A percentile compares a stretch with the other conserved stretches of the same genome.
These are phyloP conservation scores for Rhodomyrtus psidioides DNA, from an alignment of 441 rosid genomes.

Conservation along the genomic window DNA sequence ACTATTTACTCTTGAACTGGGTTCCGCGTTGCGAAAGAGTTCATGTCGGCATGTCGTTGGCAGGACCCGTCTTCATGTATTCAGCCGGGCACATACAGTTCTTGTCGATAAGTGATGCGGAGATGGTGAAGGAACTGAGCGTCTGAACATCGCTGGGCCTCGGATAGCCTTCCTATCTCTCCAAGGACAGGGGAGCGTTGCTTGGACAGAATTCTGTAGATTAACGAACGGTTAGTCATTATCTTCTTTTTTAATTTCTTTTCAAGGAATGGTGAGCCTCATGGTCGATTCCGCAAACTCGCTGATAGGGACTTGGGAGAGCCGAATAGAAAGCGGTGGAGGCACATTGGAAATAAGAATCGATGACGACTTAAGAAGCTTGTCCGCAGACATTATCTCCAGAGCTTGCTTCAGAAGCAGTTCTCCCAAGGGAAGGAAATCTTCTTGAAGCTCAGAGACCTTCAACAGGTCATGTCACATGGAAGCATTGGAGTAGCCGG, in stretches of 20 bases:
- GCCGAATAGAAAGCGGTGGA: conserved; percentile 17
- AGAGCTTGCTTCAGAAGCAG: conserved; percentile 60
- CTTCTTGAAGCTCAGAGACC: conserved; percentile 25
- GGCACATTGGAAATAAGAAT: conserved; percentile 30
- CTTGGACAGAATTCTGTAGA: conserved; percentile 14
- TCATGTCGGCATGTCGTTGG: neutral
- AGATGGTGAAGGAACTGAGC: conserved; percentile 34
- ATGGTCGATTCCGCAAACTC: conserved; percentile 41
- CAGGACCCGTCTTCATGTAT: conserved; percentile 34
- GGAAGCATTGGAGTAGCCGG: conserved; percentile 26
- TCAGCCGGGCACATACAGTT: conserved; percentile 25
- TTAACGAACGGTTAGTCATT: too few relatives aligned
- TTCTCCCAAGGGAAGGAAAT: conserved; percentile 37
- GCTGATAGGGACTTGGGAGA: conserved; percentile 34
- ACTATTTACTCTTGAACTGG: neutral
- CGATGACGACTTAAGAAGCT: conserved; percentile 31
- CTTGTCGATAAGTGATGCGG: conserved; percentile 23
- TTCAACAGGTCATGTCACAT: conserved; percentile 26
- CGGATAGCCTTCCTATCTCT: conserved; percentile 39
- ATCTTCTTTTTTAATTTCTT: neutral
- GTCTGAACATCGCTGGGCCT: conserved; percentile 18
- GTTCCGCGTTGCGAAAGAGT: too few relatives aligned
- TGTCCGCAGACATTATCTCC: conserved; percentile 50
- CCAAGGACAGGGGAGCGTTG: conserved; percentile 28
- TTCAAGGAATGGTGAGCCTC: conserved; percentile 32